These are phyloP conservation scores for Venturia carpophila DNA, from an alignment of 2,329 filamentous ascomycete genomes.

Conservation along the genomic window DNA sequence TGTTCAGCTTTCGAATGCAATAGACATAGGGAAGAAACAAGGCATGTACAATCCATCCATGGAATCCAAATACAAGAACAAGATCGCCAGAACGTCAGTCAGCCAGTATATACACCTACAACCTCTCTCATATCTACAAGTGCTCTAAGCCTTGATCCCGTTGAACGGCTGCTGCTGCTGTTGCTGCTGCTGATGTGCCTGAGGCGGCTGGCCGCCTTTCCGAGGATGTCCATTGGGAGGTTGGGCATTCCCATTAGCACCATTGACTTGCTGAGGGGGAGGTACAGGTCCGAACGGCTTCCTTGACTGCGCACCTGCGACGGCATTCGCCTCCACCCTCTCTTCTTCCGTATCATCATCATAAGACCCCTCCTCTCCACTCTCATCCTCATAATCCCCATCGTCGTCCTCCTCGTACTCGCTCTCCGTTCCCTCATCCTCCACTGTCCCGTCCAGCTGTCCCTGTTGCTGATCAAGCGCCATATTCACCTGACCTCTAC, in stretches of 20 bases:
- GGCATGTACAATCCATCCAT: neutral
- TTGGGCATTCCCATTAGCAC: neutral
- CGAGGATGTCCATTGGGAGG: constrained; percentile 10
- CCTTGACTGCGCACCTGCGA: neutral
- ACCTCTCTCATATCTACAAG: neutral
- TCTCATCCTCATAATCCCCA: constrained; percentile 29
- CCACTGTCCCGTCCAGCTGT: constrained; percentile 30
- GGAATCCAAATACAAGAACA: constrained; percentile 2
- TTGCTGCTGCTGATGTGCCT: constrained; percentile 2
- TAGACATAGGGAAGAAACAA: neutral
- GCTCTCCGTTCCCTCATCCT: constrained; percentile 35
- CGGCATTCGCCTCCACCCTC: constrained; percentile 13
- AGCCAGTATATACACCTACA: constrained; percentile 7
- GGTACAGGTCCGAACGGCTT: constrained; percentile 18
- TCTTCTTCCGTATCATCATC: constrained; percentile 20
- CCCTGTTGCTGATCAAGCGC: constrained; percentile 43
- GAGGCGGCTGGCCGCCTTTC: constrained; percentile 2
- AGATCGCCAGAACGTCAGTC: constrained; percentile 1
- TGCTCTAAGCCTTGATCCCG: constrained; percentile 15
- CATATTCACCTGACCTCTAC: constrained; percentile 60
- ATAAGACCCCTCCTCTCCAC: constrained; percentile 16
- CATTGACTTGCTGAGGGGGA: constrained; percentile 15
- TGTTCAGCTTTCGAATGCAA: neutral
- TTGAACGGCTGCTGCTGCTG: constrained; percentile 17
- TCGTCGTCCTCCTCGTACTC: constrained; percentile 50